Base-by-base conservation (phyloP, 495 filamentous ascomycete species). In the Neurospora tetraspora region DNA sequence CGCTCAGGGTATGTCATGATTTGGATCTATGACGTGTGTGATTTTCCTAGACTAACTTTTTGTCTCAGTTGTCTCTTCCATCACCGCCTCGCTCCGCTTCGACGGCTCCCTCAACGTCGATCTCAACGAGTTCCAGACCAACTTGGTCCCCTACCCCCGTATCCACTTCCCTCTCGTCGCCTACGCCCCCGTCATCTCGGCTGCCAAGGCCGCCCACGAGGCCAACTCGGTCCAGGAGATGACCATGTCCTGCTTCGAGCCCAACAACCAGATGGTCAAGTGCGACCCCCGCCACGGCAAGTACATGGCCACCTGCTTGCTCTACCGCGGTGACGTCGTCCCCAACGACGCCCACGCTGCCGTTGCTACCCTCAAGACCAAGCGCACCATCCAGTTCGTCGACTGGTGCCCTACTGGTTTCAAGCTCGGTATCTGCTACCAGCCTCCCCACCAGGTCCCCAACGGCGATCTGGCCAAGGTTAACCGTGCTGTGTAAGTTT, bases 341-440 rank as follows among this genome's bases (percentile, higher is more conserved):
- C 93, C 96, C 81, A 96, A 96, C 83, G 96, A 99, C 78, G 92
- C 93, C 77, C 92, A 97, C 84, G 87, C 83, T 72, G 96, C 96
- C 68, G 94, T 99, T 59, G 94, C 94, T 68, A 92, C 91, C 65
- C 92, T 99, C 82, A 99, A 98, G 92, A 97, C 96, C 78, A 97
- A 97, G 90, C 90, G 94, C 74, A 97, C 94, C 80, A 97, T 99
- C 80, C 94, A 98, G 87, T 97, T 98, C 79, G 96, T 99, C 77
- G 96, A 99, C 86, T 99, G 96, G 96, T 99, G 96, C 89, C 96
- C 96, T 76, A 99, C 96, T 79, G 96, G 96, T 77, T 98, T 98
- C 91, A 99, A 99, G 91, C 91, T 99, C 78, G 96, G 96, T 87
- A 99, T 99, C 88, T 97, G 94, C 91, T 98, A 93, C 89, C 95